A percentile compares a stretch with the other conserved stretches of the same genome.
Evolutionary conservation across 2,329 filamentous ascomycete species (phyloP).

Genomic region (Camillea tinctor): DNA sequence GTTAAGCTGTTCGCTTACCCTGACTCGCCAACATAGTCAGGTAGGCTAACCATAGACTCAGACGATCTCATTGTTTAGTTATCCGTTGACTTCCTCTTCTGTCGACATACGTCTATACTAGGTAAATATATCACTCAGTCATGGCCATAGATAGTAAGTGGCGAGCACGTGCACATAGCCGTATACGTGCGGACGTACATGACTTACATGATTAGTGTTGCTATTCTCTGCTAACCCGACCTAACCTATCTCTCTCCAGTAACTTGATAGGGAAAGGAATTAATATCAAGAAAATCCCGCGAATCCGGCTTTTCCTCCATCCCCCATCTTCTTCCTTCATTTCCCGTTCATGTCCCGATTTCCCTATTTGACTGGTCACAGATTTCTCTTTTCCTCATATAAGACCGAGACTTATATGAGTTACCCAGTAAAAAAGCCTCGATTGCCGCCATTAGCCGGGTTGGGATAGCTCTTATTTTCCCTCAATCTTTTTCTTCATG

Average conservation of each 20-base stretch:
- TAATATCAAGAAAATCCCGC: background rate
- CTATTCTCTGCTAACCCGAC: background rate
- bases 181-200: background rate
- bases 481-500: too few species aligned
- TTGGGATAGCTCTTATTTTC: background rate
- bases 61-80: too few species aligned
- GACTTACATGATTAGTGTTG: too few species aligned
- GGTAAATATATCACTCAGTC: background rate
- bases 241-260: too few species aligned
- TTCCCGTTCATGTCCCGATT: background rate
- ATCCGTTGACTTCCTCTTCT: background rate
- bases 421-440: background rate
- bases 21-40: background rate
- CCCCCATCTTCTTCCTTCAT: background rate
- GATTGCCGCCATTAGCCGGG: background rate
- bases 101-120: background rate
- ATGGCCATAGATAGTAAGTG: background rate
- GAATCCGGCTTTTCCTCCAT: background rate
- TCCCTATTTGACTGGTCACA: background rate
- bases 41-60: too few species aligned
- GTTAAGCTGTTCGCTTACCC: background rate
- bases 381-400: background rate
- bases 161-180: background rate
- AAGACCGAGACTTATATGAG: background rate
- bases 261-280: too few species aligned